A percentile compares a stretch with the other conserved stretches of the same genome.
Conservation (phyloP, 2,329 filamentous ascomycete genomes). For the Paecilomyces formosus region DNA sequence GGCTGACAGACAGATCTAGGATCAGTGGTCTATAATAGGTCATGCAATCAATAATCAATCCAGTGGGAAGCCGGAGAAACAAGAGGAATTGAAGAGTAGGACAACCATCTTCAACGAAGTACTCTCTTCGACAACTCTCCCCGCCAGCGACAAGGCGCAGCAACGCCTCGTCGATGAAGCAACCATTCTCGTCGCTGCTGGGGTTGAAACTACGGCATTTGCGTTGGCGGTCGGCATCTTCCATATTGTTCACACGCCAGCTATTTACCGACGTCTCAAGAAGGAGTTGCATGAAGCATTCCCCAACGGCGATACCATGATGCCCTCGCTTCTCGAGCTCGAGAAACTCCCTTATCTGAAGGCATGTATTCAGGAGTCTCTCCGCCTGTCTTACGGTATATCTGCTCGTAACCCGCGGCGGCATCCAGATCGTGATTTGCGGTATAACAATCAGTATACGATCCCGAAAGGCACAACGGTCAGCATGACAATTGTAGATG, state of each 20-base stretch:
- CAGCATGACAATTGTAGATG: slow-evolving; percentile 13
- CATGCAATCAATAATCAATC: slow-evolving; percentile 3
- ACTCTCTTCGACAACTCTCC: slow-evolving; percentile 10
- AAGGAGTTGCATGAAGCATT: slow-evolving; percentile 14
- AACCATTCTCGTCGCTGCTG: slow-evolving; percentile 16
- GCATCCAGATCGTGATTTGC: slow-evolving; percentile 5
- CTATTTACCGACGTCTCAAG: slow-evolving; percentile 11
- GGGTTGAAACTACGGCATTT: slow-evolving; percentile 18
- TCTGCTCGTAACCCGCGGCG: slow-evolving; percentile 11
- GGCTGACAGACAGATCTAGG: slow-evolving; percentile 4
- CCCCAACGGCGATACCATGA: slow-evolving; percentile 8
- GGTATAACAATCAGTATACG: slow-evolving; percentile 8
- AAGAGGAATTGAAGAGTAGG: not conserved
- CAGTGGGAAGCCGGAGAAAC: slow-evolving; percentile 2
- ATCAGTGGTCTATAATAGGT: slow-evolving; percentile 11
- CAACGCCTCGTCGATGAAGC: slow-evolving; percentile 12
- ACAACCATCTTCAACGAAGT: slow-evolving; percentile 19
- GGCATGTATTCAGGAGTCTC: slow-evolving; percentile 8
- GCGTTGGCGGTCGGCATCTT: slow-evolving; percentile 18
- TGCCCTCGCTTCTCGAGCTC: slow-evolving; percentile 9
- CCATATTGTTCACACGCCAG: slow-evolving; percentile 17
- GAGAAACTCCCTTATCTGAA: slow-evolving; percentile 20
- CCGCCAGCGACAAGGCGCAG: slow-evolving; percentile 12
- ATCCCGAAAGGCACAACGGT: slow-evolving; percentile 13
- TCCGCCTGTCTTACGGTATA: slow-evolving; percentile 10